Conservation (phyloP, 495 filamentous ascomycete species). For the Penicillium roqueforti region DNA sequence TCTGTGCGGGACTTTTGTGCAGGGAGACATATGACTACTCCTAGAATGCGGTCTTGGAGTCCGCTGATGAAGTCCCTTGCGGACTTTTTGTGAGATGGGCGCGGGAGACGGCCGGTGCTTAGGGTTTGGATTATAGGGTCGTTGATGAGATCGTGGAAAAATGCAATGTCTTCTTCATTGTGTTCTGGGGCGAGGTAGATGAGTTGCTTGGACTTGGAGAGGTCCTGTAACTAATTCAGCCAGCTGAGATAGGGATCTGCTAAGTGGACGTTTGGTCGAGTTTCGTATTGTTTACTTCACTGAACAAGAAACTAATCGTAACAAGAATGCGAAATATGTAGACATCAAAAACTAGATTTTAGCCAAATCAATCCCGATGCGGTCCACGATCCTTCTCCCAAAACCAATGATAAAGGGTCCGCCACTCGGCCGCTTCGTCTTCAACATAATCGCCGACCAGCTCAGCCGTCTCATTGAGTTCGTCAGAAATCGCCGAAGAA, state of each 20-base stretch:
- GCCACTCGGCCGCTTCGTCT: conserved; percentile 41
- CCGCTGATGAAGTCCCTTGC: not conserved
- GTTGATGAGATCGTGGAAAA: not conserved
- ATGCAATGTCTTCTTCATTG: conserved; percentile 9
- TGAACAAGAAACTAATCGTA: not conserved
- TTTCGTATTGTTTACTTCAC: not conserved
- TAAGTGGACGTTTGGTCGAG: too few relatives aligned
- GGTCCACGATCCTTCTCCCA: conserved; percentile 32
- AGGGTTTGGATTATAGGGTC: not conserved
- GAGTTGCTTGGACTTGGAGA: conserved; percentile 1
- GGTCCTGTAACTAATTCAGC: too few relatives aligned
- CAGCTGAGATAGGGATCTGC: too few relatives aligned
- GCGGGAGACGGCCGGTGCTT: not conserved
- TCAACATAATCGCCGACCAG: conserved; percentile 48
- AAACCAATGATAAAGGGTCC: conserved; percentile 46
- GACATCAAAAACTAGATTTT: not conserved
- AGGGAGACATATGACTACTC: conserved; percentile 5
- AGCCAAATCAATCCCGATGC: conserved; percentile 10
- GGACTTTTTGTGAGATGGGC: not conserved
- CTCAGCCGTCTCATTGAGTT: conserved; percentile 45
- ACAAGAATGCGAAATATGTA: not conserved
- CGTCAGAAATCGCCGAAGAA: conserved; percentile 16
- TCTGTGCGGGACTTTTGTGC: not conserved
- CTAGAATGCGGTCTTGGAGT: not conserved
- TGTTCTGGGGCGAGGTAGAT: conserved; percentile 11